A percentile compares a stretch with the other conserved stretches of the same genome.
Evolutionary conservation across 1,284 basidiomycete species (phyloP).

Genomic region (Irpex sp.): DNA sequence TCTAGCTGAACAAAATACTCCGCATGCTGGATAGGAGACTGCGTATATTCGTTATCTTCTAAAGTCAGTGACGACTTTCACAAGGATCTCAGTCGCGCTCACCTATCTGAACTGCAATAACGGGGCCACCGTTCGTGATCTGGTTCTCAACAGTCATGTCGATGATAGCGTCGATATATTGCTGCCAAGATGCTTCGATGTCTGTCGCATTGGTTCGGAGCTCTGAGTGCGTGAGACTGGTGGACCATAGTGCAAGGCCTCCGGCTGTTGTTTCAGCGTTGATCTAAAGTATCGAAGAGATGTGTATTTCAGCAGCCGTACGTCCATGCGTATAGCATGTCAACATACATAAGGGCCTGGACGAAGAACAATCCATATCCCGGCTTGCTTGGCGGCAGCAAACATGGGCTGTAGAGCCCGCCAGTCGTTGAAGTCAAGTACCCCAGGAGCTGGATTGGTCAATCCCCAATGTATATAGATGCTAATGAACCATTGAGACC

Average conservation of each 20-base stretch:
- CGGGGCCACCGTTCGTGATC: slow-evolving; percentile 74
- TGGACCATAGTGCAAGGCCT: slow-evolving; percentile 84
- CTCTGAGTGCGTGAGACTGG: slow-evolving; percentile 69
- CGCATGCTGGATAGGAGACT: slow-evolving; percentile 51
- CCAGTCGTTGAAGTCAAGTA: slow-evolving; percentile 77
- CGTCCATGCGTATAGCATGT: too few relatives aligned
- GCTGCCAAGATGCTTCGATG: slow-evolving; percentile 75
- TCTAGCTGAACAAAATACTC: slow-evolving; percentile 78
- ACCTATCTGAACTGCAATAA: slow-evolving; percentile 83
- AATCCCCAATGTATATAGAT: slow-evolving; percentile 83
- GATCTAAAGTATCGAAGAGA: slow-evolving; percentile 57
- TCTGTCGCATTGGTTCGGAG: slow-evolving; percentile 78
- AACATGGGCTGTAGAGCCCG: slow-evolving; percentile 74
- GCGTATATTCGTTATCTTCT: slow-evolving; percentile 82
- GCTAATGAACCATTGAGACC: slow-evolving; percentile 36
- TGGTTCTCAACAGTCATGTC: slow-evolving; percentile 58
- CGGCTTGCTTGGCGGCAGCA: slow-evolving; percentile 49
- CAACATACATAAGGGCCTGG: slow-evolving; percentile 38
- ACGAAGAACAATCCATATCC: slow-evolving; percentile 55
- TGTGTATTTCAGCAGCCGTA: too few relatives aligned
- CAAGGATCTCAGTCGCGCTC: too few relatives aligned
- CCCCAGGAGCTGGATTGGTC: slow-evolving; percentile 79
- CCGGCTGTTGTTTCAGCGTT: slow-evolving; percentile 87
- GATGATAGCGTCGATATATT: slow-evolving; percentile 75
- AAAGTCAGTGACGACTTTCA: neutral